These are phyloP conservation scores for Populus hybrid DNA, from an alignment of 441 rosid species.

Conservation along the genomic window DNA sequence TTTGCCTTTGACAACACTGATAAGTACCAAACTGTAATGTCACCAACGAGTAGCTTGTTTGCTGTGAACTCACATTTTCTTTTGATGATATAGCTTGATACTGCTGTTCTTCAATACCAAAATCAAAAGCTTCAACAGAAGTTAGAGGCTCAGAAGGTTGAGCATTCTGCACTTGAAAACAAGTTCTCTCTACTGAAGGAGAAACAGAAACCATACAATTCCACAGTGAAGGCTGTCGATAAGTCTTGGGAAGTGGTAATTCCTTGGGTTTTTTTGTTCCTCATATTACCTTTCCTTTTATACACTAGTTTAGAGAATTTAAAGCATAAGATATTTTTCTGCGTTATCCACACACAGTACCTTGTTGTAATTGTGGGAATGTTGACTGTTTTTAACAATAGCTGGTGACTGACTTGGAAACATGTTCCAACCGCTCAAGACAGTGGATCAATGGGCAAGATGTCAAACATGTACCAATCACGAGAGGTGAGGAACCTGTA, in stretches of 20 bases:
- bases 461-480: conserved; percentile 25
- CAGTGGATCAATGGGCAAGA: conserved; percentile 42
- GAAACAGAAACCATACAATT: conserved; percentile 56
- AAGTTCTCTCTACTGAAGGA: conserved; percentile 52
- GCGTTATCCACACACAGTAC: conserved; percentile 5
- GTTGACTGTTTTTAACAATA: conserved; percentile 44
- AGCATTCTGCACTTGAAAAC: conserved; percentile 60
- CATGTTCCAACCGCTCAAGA: conserved; percentile 47
- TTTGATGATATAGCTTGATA: conserved; percentile 57
- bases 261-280: conserved; percentile 5
- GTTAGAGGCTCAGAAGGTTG: conserved; percentile 82
- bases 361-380: conserved; percentile 16
- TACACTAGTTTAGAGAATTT: background rate
- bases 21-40: background rate
- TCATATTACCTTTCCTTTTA: background rate
- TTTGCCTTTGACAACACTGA: background rate
- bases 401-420: conserved; percentile 68
- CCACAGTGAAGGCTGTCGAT: conserved; percentile 56
- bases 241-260: conserved; percentile 79
- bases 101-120: conserved; percentile 81
- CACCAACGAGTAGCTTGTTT: background rate
- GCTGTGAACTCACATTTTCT: conserved; percentile 8
- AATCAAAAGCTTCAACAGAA: conserved; percentile 86
- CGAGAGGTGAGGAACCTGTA: conserved; percentile 46
- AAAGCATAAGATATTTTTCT: conserved; percentile 10